Evolutionary conservation across 2,329 filamentous ascomycete genomes (phyloP), one percentile per base, ranked within the genome.

Genomic region (Aureobasidium sp.): DNA sequence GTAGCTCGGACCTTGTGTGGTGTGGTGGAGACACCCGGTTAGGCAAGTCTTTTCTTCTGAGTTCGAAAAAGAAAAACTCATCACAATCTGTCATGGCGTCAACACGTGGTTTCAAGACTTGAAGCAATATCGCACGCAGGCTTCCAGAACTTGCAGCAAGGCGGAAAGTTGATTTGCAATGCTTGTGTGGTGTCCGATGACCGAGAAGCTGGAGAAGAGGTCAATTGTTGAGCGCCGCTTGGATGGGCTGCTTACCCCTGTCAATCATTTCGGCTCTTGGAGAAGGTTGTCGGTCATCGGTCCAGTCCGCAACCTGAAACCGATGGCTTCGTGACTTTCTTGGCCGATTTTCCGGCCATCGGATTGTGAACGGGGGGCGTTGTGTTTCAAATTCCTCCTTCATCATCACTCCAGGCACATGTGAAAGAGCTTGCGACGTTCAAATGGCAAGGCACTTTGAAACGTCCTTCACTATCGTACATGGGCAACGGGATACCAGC

Each of bases 271-370:
- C 55, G 43, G 55, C 43, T 59, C 29, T 27, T 39, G 43, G 43
- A 59, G 55, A 59, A 59, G 55, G 55, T 59, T 59, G 46, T 46
- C 52, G 37, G 52, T 20, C 52, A 27, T 46, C 52, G 37, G 52
- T 20, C 52, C 27, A 46, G 55, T 17, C 41, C 55, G 41, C 27
- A 59, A 59, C 39, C 43, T 59, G 55, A 59, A 59, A 59, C 55
- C 1, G n/a, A 57, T 32, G 32, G 43, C 43, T 10, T 48, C 46
- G 41, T 36, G 41, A 17, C 26, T 20, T 43, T 6, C 27, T 57
- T 39, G 53, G 37, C 41, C 53, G 51, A 55, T 55, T 29, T 57
- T 24, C 55, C 55, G 55, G 15, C 24, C 17, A 32, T n/a, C 43
- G 41, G 55, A 29, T n/a, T 57, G 41, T 37, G 55, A 48, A 48